phyloP scores from a whole-genome alignment of 257 asterid species.

The Handroanthus guayacan region DNA sequence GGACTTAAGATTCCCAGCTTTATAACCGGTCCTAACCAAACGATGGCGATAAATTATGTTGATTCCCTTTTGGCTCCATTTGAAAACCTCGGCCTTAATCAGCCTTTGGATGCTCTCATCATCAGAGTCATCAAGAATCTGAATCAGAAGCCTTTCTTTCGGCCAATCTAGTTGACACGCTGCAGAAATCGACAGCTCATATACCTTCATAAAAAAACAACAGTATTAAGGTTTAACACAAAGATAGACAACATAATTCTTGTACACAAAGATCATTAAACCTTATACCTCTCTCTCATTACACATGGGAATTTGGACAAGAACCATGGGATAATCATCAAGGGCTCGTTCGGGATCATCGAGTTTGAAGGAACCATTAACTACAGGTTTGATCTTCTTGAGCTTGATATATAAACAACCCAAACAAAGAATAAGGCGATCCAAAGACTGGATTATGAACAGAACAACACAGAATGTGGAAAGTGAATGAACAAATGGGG shows the following conservation, averaged over 20 bases:
- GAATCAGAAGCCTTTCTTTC: constrained; percentile 59
- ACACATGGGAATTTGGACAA: constrained; percentile 86
- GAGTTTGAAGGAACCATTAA: constrained; percentile 45
- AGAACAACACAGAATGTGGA: constrained; percentile 60
- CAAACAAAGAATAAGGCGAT: constrained; percentile 62
- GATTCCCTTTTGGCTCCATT: constrained; percentile 65
- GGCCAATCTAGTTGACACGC: constrained; percentile 80
- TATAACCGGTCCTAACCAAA: constrained; percentile 65
- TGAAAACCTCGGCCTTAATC: constrained; percentile 57
- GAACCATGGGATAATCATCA: constrained; percentile 64
- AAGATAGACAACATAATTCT: not conserved
- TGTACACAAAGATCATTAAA: not conserved
- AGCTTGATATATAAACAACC: constrained; percentile 66
- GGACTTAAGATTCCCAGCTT: constrained; percentile 80
- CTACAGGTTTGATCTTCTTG: constrained; percentile 60
- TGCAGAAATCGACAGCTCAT: constrained; percentile 74
- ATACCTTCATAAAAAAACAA: constrained; percentile 47
- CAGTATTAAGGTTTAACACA: constrained; percentile 15
- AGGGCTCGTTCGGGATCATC: constrained; percentile 49
- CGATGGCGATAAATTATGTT: constrained; percentile 73
- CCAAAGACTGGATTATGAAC: constrained; percentile 64
- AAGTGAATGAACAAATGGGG: constrained; percentile 54
- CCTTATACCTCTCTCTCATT: constrained; percentile 66
- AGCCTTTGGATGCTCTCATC: constrained; percentile 55
- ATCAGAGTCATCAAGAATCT: constrained; percentile 75